Percentiles rank a stretch among this genome's conserved stretches.
Conservation (phyloP, 805 yeast species). For the Pichia manshurica region DNA sequence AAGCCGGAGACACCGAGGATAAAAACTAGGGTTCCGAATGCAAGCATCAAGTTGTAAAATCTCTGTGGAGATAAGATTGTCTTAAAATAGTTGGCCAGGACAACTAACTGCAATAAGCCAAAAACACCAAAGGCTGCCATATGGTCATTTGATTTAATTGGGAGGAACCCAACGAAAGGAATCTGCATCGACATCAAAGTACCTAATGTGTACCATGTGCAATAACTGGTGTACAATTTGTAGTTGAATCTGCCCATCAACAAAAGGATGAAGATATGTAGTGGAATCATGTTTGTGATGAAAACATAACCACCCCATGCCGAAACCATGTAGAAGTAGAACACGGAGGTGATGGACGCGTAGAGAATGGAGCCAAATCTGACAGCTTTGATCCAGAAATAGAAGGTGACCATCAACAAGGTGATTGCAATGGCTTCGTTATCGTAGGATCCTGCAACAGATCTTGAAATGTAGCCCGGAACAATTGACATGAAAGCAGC, state of each 20-base stretch:
- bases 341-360: slow-evolving; percentile 77
- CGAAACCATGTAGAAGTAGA: slow-evolving; percentile 96
- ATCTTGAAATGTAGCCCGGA: slow-evolving; percentile 96
- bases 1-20: slow-evolving; percentile 64
- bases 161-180: slow-evolving; percentile 96
- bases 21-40: slow-evolving; percentile 52
- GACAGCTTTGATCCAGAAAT: slow-evolving; percentile 90
- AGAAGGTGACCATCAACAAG: slow-evolving; percentile 89
- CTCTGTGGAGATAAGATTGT: slow-evolving; percentile 64
- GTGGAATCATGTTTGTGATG: slow-evolving; percentile 94
- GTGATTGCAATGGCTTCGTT: slow-evolving; percentile 99
- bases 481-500: slow-evolving; percentile 97
- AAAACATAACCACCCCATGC: slow-evolving; percentile 99
- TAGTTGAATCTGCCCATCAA: slow-evolving; percentile 91
- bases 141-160: slow-evolving; percentile 95
- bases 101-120: slow-evolving; percentile 87
- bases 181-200: slow-evolving; percentile 99
- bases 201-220: slow-evolving; percentile 96
- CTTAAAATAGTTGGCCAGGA: slow-evolving; percentile 77
- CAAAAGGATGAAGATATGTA: slow-evolving; percentile 85
- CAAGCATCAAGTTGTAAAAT: slow-evolving; percentile 63
- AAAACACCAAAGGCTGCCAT: slow-evolving; percentile 98
- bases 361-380: slow-evolving; percentile 85
- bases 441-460: slow-evolving; percentile 98
- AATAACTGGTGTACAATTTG: slow-evolving; percentile 80